phyloP scores from a whole-genome alignment of 2,329 filamentous ascomycete genomes.

The Fusarium devonianum region DNA sequence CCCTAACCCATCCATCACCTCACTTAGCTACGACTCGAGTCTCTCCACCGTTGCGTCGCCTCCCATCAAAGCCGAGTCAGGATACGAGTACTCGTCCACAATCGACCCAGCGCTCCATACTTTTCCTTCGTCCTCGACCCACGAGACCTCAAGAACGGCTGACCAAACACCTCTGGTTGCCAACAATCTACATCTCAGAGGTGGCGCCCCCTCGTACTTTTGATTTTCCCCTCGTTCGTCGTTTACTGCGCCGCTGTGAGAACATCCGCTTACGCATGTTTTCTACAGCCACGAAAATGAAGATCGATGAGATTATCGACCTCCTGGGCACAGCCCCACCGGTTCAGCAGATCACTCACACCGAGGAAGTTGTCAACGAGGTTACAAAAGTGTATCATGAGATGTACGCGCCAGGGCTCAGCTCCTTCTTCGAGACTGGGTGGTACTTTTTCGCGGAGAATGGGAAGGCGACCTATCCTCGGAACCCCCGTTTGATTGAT shows the following conservation, averaged over 20 bases:
- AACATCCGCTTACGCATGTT: conserved; percentile 44
- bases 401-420: conserved; percentile 77
- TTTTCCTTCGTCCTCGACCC: conserved; percentile 34
- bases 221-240: conserved; percentile 43
- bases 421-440: conserved; percentile 79
- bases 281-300: conserved; percentile 60
- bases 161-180: conserved; percentile 43
- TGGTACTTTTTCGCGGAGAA: conserved; percentile 73
- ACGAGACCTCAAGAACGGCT: conserved; percentile 37
- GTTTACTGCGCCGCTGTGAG: conserved; percentile 41
- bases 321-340: conserved; percentile 67
- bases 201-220: conserved; percentile 56
- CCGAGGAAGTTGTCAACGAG: conserved; percentile 65
- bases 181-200: conserved; percentile 55
- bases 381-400: conserved; percentile 76
- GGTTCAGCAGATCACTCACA: conserved; percentile 59
- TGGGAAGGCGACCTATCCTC: conserved; percentile 55
- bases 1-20: conserved; percentile 42
- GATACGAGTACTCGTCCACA: conserved; percentile 64
- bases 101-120: conserved; percentile 73
- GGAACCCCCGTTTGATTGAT: conserved; percentile 66
- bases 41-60: conserved; percentile 43
- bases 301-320: conserved; percentile 75
- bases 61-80: conserved; percentile 48
- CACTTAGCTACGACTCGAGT: conserved; percentile 47